Evolutionary conservation across 495 filamentous ascomycete species (phyloP).

Genomic region (Tuber magnatum): DNA sequence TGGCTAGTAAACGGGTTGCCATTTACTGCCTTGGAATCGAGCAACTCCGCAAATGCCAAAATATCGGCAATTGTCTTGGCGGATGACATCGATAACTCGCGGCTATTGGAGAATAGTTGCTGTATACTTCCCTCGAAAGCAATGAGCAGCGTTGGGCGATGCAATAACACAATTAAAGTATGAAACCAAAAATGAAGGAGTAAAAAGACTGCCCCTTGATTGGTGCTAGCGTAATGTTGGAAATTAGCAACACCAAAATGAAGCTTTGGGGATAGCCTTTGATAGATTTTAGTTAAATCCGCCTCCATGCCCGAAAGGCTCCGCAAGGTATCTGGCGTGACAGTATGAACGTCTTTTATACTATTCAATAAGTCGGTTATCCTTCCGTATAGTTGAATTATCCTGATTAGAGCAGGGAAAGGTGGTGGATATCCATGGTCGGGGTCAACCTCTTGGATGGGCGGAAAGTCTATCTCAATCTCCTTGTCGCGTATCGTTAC

Average conservation of each 20-base stretch:
- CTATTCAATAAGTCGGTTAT: conserved; percentile 78
- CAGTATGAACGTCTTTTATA: conserved; percentile 65
- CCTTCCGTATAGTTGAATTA: conserved; percentile 74
- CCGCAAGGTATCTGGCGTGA: conserved; percentile 62
- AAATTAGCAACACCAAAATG: conserved; percentile 76
- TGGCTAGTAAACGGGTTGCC: conserved; percentile 84
- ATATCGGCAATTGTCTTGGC: conserved; percentile 86
- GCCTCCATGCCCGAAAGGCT: conserved; percentile 65
- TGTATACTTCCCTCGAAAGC: conserved; percentile 64
- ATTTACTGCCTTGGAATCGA: conserved; percentile 71
- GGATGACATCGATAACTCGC: conserved; percentile 76
- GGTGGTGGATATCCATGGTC: conserved; percentile 62
- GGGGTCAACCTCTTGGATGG: conserved; percentile 53
- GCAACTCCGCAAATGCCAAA: conserved; percentile 66
- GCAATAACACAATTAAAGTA: conserved; percentile 72
- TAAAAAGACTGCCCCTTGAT: conserved; percentile 75
- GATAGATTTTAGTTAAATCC: conserved; percentile 71
- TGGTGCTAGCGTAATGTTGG: conserved; percentile 63
- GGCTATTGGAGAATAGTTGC: conserved; percentile 65
- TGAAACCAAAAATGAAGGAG: conserved; percentile 91
- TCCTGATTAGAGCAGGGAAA: conserved; percentile 69
- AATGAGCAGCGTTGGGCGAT: conserved; percentile 72
- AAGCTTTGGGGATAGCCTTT: conserved; percentile 61
- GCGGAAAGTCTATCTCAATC: conserved; percentile 68
- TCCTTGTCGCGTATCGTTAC: conserved; percentile 75